Evolutionary conservation across 2,329 filamentous ascomycete species (phyloP), one percentile per base, ranked within the genome.

Genomic region (Sclerotinia spermophila): DNA sequence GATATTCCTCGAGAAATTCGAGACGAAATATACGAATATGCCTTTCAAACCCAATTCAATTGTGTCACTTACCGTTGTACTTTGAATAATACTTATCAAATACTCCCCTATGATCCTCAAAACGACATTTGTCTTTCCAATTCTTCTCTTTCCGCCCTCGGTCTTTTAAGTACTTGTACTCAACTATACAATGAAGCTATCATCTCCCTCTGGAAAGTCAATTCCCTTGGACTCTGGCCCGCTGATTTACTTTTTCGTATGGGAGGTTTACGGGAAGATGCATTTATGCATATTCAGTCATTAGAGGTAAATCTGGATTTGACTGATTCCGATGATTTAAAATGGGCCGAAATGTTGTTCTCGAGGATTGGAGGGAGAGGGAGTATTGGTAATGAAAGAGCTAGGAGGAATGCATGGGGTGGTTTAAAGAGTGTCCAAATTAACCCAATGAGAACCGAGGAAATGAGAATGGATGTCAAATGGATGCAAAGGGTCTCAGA

Each of bases 401-500:
- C 5, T 38, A 38, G 27, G 7, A 33, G 48, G 17, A 24, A n/a
- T 24, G 30, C 11, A 11, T 51, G 38, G 51, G 51, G 60, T 6
- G 33, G 27, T 7, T 40, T 70, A 30, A 66, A 56, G 17, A 30
- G 24, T 10, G 61, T 70, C 2, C 62, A 64, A n/a, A 56, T 70
- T n/a, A 70, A 70, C 17, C 60, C 68, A 2, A 45, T 70, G 45
- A 35, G 68, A 19, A 53, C 45, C 8, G 68, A 70, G 68, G 42
- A 38, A 2, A 33, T 66, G 24, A 66, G 56, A 3, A 33, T 70
- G 45, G 68, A 70, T 70, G 68, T 70, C 3, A 65, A 45, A 33
- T 70, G 68, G 68, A 70, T 70, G 68, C 45, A 70, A 17, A 42
- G 68, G 30, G 38, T 70, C 17, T 35, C 40, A 19, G 68, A 70